Evolutionary conservation across 306 rosid species (phyloP).

Genomic region (Vachellia pachyceras): DNA sequence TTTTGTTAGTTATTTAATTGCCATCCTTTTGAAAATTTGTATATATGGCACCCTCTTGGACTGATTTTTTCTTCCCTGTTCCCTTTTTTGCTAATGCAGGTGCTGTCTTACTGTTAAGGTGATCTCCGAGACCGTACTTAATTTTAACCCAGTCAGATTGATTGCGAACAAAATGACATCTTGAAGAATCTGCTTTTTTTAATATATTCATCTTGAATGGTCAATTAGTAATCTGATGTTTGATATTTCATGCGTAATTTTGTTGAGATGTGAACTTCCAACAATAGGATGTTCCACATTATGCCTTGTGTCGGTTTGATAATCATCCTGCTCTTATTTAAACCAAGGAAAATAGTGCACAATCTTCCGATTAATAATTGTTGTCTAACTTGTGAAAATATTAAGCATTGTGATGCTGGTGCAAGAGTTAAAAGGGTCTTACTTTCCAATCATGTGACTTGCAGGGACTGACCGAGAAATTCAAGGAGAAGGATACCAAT

Average conservation of each 20-base stretch:
- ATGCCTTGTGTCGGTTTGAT: not conserved
- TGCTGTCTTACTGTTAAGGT: slow-evolving; percentile 99
- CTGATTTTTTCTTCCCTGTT: slow-evolving; percentile 13
- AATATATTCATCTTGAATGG: not conserved
- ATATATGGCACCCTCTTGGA: slow-evolving; percentile 6
- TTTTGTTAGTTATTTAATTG: not conserved
- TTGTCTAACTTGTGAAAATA: too few relatives aligned
- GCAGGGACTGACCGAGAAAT: slow-evolving; percentile 97
- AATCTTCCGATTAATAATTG: not conserved
- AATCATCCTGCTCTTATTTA: not conserved
- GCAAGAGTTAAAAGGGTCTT: slow-evolving; percentile 2
- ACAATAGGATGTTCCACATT: not conserved
- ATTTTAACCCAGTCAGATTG: slow-evolving; percentile 21
- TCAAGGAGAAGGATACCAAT: slow-evolving; percentile 85
- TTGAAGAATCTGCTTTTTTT: not conserved
- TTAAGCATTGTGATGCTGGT: not conserved
- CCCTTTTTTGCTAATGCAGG: slow-evolving; percentile 64
- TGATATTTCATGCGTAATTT: not conserved
- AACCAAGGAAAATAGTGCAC: not conserved
- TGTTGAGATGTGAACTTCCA: not conserved
- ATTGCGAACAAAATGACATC: not conserved
- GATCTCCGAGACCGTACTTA: slow-evolving; percentile 31
- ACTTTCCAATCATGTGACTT: slow-evolving; percentile 31
- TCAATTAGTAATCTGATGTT: not conserved
- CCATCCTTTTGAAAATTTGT: not conserved